phyloP scores from a whole-genome alignment of 441 rosid genomes.

The Brassica hybrid region DNA sequence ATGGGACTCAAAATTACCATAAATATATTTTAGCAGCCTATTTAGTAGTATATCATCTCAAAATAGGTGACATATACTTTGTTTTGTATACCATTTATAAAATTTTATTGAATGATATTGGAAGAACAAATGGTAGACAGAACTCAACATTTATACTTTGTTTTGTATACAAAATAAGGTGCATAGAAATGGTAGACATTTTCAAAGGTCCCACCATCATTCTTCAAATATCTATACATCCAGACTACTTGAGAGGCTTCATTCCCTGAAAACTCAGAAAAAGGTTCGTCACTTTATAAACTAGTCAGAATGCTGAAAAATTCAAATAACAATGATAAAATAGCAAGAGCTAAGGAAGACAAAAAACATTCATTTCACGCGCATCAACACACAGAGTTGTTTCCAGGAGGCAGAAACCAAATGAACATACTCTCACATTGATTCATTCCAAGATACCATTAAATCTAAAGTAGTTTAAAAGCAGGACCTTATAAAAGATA shows the following conservation, averaged over 20 bases:
- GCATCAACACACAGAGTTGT: not conserved
- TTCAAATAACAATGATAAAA: no score
- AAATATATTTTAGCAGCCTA: slow-evolving; percentile 6
- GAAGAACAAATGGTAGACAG: slow-evolving; percentile 16
- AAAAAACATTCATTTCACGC: not conserved
- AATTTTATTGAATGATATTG: not conserved
- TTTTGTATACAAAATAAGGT: slow-evolving; percentile 8
- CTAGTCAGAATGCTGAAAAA: no score
- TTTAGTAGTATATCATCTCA: slow-evolving; percentile 11
- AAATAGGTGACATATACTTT: not conserved
- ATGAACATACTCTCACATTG: not conserved
- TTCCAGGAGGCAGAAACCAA: slow-evolving; percentile 14
- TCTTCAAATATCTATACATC: slow-evolving; percentile 1
- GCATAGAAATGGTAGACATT: not conserved
- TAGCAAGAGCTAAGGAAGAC: not conserved
- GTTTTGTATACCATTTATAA: no score
- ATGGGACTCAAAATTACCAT: not conserved
- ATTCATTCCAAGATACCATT: not conserved
- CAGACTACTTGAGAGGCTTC: slow-evolving; percentile 76
- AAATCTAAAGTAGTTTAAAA: not conserved
- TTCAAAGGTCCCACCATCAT: slow-evolving; percentile 3
- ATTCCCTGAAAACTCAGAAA: slow-evolving; percentile 59
- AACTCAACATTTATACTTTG: slow-evolving; percentile 21
- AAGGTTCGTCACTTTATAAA: not conserved
- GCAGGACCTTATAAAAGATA: slow-evolving; percentile 7